Base-by-base conservation (phyloP, 768 basidiomycete species). In the Mrakia hoshinonis region DNA sequence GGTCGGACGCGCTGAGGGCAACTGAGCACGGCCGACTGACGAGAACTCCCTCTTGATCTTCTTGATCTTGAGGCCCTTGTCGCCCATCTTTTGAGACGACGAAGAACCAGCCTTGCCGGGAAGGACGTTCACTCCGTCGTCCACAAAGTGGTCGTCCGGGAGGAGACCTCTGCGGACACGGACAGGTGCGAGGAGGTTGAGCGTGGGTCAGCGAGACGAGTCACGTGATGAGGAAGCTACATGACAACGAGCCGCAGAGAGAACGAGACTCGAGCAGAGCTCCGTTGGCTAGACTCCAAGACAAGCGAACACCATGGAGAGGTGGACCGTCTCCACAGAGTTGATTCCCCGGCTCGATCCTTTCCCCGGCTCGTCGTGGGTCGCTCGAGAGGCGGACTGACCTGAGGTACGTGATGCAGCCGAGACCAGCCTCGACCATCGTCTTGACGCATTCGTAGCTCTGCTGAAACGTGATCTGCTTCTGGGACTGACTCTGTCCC, bases 21-120 rank as follows among this genome's bases (percentile, higher is more conserved):
- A 6, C 36, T 4, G 15, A 20, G 22, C 26, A 24, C 3, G 22
- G 47, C 26, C 3, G 18, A 43, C 67, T 46, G 22, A 61, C 67
- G 67, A 60, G 54, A 29, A 58, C n/a, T 68, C 58, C 55, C 47
- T 68, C 38, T 68, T 68, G 52, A 68, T 68, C 34, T 31, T 68
- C 39, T 68, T 68, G 67, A 68, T 60, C 43, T 47, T 55, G 10
- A 68, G 43, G 22, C 54, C 52, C 22, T 38, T 26, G 26, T 18
- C n/a, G 26, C 29, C 26, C 10, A 20, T 26, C n/a, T 38, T 39
- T 11, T 61, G 54, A 38, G 36, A 2, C 18, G 49, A 20, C n/a
- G 43, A 29, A 9, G 67, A 43, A 2, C 24, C 26, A 11, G 34
- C 38, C 3, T 52, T 43, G 20, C 47, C 39, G 29, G 43, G 38